Evolutionary conservation across 1,284 basidiomycete species (phyloP).

Genomic region (Uromyces viciae-fabae): DNA sequence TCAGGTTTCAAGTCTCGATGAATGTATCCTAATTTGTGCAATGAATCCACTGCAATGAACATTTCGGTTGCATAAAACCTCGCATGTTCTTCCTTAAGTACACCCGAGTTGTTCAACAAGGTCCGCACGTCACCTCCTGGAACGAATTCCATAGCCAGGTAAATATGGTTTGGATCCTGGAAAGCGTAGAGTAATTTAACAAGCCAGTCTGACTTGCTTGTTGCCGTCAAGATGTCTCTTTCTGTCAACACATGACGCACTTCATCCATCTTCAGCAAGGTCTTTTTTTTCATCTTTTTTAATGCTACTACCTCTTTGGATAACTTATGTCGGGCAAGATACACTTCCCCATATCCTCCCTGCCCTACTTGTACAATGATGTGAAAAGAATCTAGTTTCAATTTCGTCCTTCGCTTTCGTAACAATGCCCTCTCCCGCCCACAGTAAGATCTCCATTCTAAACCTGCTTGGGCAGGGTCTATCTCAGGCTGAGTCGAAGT

Average conservation of each 20-base stretch:
- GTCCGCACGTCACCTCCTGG: conserved; percentile 94
- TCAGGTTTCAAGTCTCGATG: conserved; percentile 58
- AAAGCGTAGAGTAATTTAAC: conserved; percentile 88
- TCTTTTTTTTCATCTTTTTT: conserved; percentile 91
- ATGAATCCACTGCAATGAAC: conserved; percentile 83
- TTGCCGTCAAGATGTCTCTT: conserved; percentile 88
- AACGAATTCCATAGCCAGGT: conserved; percentile 97
- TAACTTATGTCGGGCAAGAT: conserved; percentile 81
- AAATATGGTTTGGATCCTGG: conserved; percentile 81
- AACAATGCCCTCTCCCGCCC: conserved; percentile 85
- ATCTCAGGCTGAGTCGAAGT: conserved; percentile 8
- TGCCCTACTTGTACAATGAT: conserved; percentile 96
- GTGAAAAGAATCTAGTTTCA: conserved; percentile 81
- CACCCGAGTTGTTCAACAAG: conserved; percentile 88
- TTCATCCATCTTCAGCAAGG: conserved; percentile 95
- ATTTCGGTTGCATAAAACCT: conserved; percentile 92
- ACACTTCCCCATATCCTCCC: conserved; percentile 94
- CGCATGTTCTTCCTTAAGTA: conserved; percentile 91
- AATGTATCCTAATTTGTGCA: conserved; percentile 92
- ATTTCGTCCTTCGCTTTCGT: conserved; percentile 78
- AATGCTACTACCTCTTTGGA: conserved; percentile 89
- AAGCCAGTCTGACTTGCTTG: conserved; percentile 84
- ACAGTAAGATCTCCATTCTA: conserved; percentile 83
- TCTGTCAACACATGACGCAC: conserved; percentile 92
- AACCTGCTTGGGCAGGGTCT: conserved; percentile 50